Base-by-base conservation (phyloP, 2,329 filamentous ascomycete species). In the Grosmannia huntii region DNA sequence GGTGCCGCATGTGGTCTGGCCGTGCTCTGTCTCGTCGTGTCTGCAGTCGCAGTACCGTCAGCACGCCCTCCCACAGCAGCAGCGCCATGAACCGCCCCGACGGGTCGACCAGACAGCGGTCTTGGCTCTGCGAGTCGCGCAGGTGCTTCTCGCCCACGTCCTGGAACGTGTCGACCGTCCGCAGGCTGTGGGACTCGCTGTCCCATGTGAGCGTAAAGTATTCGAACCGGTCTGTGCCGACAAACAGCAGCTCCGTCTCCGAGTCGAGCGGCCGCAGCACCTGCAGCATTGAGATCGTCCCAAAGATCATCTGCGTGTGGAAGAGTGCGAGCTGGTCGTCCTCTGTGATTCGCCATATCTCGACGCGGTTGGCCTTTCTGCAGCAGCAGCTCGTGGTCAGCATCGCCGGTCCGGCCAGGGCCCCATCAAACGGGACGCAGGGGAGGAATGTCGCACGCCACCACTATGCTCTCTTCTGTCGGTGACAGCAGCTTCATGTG, bases 191-290 rank as follows among this genome's bases (percentile, higher is more conserved):
- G 5, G 67, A 75, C 68, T 79, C 71, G 0, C 78, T 66, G 65
- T 96, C 84, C 91, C 94, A 99, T 19, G 80, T 84, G 23, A 96
- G 71, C 1, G 90, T 95, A 70, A 97, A 96, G 73, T 96, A 97
- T 66, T 90, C 85, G 65, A 89, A 87, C 58, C 87, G 84, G 68
- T 96, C 87, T 53, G 94, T 99, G 55, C 90, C 92, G 59, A 99
- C 81, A 68, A 99, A 96, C 61, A 99, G 81, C 61, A 96, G 83
- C 65, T 97, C 90, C 53, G 85, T 89, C 5, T 78, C 72, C 31
- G 85, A 84, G 64, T 89, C 82, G 54, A 83, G 82, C 6, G 91
- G 90, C 28, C 84, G 84, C 53, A 99, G 77, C 66, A 84, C 86
- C 66, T 94, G 82, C 16, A 96, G 80, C 76, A 96, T 89, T 9